Evolutionary conservation across 768 basidiomycete species (phyloP).

Genomic region (Phlebiopsis gigantea): DNA sequence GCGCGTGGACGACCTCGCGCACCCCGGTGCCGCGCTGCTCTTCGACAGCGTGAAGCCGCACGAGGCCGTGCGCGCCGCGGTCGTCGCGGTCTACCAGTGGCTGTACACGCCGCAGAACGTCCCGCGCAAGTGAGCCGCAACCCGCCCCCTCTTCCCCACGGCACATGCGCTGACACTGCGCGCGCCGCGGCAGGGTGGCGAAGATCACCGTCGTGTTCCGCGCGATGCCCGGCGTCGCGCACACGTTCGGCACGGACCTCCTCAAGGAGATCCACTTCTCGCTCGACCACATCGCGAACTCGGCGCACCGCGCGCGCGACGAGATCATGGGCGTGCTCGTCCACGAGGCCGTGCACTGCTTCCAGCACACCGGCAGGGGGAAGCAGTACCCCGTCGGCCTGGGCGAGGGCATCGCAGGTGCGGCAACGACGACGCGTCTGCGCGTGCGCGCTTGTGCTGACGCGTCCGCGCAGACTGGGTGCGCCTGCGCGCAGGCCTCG

Average conservation of each 20-base stretch:
- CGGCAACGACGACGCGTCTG: constrained; percentile 13
- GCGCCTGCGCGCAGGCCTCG: constrained; percentile 50
- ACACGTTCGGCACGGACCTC: constrained; percentile 49
- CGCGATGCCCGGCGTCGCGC: constrained; percentile 57
- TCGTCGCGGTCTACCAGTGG: constrained; percentile 34
- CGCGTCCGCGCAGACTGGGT: constrained; percentile 52
- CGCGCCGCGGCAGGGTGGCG: constrained; percentile 36
- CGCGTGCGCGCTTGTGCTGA: background rate
- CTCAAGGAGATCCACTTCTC: constrained; percentile 77
- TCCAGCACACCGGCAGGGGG: constrained; percentile 52
- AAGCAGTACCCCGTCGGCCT: constrained; percentile 63
- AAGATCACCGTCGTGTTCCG: constrained; percentile 55
- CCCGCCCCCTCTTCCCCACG: background rate
- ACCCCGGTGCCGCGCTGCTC: constrained; percentile 55
- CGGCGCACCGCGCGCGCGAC: constrained; percentile 36
- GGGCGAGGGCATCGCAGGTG: constrained; percentile 78
- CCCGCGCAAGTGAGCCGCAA: constrained; percentile 41
- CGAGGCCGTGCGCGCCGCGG: constrained; percentile 32
- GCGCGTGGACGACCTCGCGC: constrained; percentile 52
- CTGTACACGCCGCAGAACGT: constrained; percentile 40
- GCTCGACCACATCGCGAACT: constrained; percentile 52
- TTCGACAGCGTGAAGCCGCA: constrained; percentile 42
- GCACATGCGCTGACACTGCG: background rate
- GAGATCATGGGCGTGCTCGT: constrained; percentile 69
- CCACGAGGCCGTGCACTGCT: constrained; percentile 80